Evolutionary conservation across 106 monocot species (phyloP), one percentile per base, ranked within the genome.

Genomic region (Xerophyta viscosa): DNA sequence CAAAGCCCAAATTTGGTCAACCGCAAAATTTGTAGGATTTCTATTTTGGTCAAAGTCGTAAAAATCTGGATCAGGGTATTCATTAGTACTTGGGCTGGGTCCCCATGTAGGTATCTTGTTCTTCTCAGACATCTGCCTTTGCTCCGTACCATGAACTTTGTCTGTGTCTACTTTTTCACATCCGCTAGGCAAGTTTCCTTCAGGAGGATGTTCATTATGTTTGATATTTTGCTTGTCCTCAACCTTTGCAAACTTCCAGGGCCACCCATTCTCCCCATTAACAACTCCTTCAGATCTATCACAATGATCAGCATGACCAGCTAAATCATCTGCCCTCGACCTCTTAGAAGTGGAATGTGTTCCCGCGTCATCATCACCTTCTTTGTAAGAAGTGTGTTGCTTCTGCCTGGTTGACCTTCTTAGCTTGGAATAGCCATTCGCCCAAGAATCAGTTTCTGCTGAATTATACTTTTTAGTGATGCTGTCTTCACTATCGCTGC

Each of bases 1-100:
- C 42, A 74, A 52, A 6, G 83, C 77, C 83, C 83, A 83, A 22
- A 77, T 66, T 31, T 83, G 77, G 67, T 59, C 47, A 12, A 28
- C 48, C 36, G 64, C 49, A 60, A 92, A 92, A 47, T 54, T 29
- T 54, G 42, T 69, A 20, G 7, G 15, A 57, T 63, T 24, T 50
- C 77, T 75, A 20, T 61, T 51, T 37, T 69, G 27, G 0, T 80
- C 80, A 37, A 92, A 92, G 30, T 92, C 73, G 42, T 50, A 76
- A 55, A 92, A 87, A 61, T 92, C 92, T 17, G 87, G 51, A 60
- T 92, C 92, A 26, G 76, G 79, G 23, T 60, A 80, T n/a, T n/a
- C n/a, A n/a, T n/a, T n/a, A n/a, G n/a, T n/a, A n/a, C n/a, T n/a
- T n/a, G n/a, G n/a, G n/a, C n/a, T n/a, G n/a, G n/a, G n/a, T n/a